phyloP scores from a whole-genome alignment of 148 eudicot species.

The Heliosperma pusillum region DNA sequence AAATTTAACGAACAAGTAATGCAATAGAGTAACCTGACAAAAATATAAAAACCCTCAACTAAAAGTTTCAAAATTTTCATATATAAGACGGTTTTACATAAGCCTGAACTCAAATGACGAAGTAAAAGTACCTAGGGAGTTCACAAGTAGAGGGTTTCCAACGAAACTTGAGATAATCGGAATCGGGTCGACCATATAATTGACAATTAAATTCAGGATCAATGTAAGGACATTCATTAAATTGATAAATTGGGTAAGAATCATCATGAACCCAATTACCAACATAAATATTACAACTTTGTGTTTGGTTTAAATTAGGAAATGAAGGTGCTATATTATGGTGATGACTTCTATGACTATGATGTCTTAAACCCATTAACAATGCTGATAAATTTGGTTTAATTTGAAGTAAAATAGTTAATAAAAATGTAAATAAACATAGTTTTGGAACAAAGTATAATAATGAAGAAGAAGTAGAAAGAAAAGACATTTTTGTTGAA shows the following conservation, averaged over 20 bases:
- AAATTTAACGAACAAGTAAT: too few species aligned
- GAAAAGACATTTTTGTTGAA: conserved; percentile 20
- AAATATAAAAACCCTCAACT: too few species aligned
- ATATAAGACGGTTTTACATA: background rate
- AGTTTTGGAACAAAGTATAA: background rate
- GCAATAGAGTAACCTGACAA: too few species aligned
- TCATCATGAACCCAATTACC: conserved; percentile 79
- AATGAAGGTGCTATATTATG: conserved; percentile 15
- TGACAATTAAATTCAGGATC: conserved; percentile 83
- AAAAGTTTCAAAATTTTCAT: too few species aligned
- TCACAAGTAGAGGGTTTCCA: conserved; percentile 83
- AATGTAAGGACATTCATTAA: conserved; percentile 54
- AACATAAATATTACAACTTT: conserved; percentile 51
- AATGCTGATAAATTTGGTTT: conserved; percentile 22
- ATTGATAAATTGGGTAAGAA: conserved; percentile 59
- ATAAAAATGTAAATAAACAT: background rate
- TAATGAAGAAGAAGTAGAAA: background rate
- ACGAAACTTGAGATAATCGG: conserved; percentile 71
- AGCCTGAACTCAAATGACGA: background rate
- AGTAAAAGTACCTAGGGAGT: conserved; percentile 64
- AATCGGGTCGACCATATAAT: conserved; percentile 76
- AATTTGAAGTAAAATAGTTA: conserved; percentile 5
- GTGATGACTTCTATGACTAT: conserved; percentile 26
- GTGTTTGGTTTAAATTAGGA: conserved; percentile 43
- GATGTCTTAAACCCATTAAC: conserved; percentile 25